Evolutionary conservation across 2,329 filamentous ascomycete genomes (phyloP), one percentile per base, ranked within the genome.

Genomic region (Ceratocystis papillata): DNA sequence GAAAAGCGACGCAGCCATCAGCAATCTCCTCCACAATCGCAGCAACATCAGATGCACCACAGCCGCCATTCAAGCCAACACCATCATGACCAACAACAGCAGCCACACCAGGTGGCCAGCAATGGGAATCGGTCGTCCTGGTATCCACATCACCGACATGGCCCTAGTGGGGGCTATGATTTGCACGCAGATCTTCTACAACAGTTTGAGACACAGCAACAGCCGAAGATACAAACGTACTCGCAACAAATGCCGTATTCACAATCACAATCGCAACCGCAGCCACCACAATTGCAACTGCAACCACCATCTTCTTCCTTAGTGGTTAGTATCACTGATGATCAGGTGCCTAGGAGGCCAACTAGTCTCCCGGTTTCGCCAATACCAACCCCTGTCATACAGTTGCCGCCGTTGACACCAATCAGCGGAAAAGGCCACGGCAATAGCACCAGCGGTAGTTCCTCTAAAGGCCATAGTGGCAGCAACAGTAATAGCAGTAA

Each of bases 1-100:
- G 77, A 87, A 61, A 82, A 83, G 65, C 80, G 87, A 45, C 81
- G 86, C 66, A 80, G 81, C 22, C 72, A 74, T 4, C 72, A 75
- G 48, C 69, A 68, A 62, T 30, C 37, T 46, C 5, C 68, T 15
- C 64, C 59, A 60, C 69, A 70, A 33, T 37, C 15, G 2, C 63
- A 65, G 41, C 62, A 62, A 22, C 60, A 65, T 20, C 66, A 65
- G 6, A 41, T 59, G 44, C 61, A 41, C 37, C 64, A 61, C 20
- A 59, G 33, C 48, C 62, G 65, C 22, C 57, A 62, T 25, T 46
- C 37, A n/a, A 50, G 50, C 6, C 63, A 55, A 20, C 63, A 64
- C 2, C n/a, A 41, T 8, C 62, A 63, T 5, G 22, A 41, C 20
- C 46, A 53, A 25, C 33, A 41, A 22, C 30, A 41, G 17, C 48